Base-by-base conservation (phyloP, 2,329 filamentous ascomycete genomes). In the Dactylellina haptotyla region DNA sequence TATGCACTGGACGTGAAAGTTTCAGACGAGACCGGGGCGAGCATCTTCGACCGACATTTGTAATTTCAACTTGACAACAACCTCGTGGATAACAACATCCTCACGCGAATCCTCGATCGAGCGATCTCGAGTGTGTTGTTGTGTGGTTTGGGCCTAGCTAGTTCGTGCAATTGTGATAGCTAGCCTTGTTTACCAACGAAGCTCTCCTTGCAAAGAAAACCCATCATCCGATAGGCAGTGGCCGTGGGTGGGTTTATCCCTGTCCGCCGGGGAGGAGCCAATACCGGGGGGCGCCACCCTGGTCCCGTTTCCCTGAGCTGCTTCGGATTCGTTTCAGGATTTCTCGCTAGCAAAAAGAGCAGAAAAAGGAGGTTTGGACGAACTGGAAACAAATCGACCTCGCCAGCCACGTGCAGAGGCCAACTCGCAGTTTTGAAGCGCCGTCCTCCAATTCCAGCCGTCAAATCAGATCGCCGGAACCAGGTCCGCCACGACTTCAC, bases 291-390 rank as follows among this genome's bases (percentile, higher is more conserved):
- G 25, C 26, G 8, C 43, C 45, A n/a, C 41, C 37, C 32, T 18
- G 23, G 34, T 54, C 30, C 53, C 48, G 32, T 58, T 64, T 58
- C 34, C 43, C 58, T 25, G 43, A 28, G 37, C 30, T 73, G 61
- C 69, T 57, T 73, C 69, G 69, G 48, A 51, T 65, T 45, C 37
- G 69, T 73, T 73, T 73, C 69, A 73, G 28, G 41, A 48, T n/a
- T n/a, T 59, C 25, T 34, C 50, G 56, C 45, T 48, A 43, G 59
- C 26, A 30, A 34, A 10, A 37, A n/a, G n/a, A n/a, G 30, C 23
- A 28, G 20, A 18, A 25, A 58, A 71, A 64, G 53, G 66, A 64
- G 57, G 57, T 20, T 58, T 23, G 53, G 59, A 64, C 51, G 67
- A 65, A 72, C 43, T 48, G 37, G 46, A 46, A 56, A 50, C n/a